Conservation (phyloP, 2,329 filamentous ascomycete genomes). For the Scytalidium lignicola region DNA sequence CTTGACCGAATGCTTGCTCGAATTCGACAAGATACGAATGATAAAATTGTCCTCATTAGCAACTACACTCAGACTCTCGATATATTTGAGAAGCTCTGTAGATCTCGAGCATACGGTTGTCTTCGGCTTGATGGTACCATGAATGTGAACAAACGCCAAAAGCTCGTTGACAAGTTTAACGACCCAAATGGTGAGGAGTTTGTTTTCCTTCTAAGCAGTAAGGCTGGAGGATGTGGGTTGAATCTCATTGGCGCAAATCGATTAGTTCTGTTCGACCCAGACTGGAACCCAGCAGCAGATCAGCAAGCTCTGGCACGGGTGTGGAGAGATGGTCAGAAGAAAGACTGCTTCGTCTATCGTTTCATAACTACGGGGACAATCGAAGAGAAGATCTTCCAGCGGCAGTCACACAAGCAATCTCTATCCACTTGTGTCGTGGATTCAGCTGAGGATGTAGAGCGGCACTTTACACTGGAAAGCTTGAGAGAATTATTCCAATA, state of each 20-base stretch:
- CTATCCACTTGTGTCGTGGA: conserved; percentile 95
- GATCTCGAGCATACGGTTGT: conserved; percentile 75
- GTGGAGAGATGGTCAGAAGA: conserved; percentile 98
- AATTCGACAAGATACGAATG: conserved; percentile 92
- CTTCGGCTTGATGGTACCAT: conserved; percentile 93
- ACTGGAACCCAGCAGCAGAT: conserved; percentile 97
- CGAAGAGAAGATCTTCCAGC: conserved; percentile 98
- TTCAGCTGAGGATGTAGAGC: conserved; percentile 91
- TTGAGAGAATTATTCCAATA: conserved; percentile 94
- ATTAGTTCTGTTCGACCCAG: conserved; percentile 90
- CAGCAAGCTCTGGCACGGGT: conserved; percentile 96
- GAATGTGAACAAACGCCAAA: conserved; percentile 95
- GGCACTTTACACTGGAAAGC: conserved; percentile 89
- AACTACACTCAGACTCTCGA: conserved; percentile 98
- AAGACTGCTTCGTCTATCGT: conserved; percentile 99
- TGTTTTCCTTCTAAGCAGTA: conserved; percentile 92
- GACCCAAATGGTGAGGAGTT: conserved; percentile 86
- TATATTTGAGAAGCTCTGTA: conserved; percentile 87
- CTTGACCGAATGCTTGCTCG: conserved; percentile 96
- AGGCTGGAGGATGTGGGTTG: conserved; percentile 93
- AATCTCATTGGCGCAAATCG: conserved; percentile 94
- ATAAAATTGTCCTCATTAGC: conserved; percentile 98
- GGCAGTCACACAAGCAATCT: conserved; percentile 96
- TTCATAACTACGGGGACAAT: conserved; percentile 98
- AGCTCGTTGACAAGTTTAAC: conserved; percentile 97